Evolutionary conservation across 2,329 filamentous ascomycete genomes (phyloP), one percentile per base, ranked within the genome.

Genomic region (Gnomoniopsis sp.): DNA sequence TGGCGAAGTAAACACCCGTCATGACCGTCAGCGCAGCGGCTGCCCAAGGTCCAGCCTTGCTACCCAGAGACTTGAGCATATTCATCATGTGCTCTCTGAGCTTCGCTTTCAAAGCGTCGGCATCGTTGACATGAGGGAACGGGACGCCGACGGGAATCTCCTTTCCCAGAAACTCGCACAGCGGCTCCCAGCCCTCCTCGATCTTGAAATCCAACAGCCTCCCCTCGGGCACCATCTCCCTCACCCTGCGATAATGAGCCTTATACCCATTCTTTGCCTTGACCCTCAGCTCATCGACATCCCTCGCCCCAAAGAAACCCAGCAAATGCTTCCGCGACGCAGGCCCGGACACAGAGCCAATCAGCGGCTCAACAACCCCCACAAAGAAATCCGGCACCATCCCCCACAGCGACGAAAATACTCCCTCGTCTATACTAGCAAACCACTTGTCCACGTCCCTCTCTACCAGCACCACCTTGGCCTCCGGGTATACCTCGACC

Each of bases 121-220:
- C 41, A 8, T 64, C 62, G 47, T 65, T 61, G n/a, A 63, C 52
- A 61, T 63, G 48, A n/a, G n/a, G n/a, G n/a, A 65, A 64, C 22
- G 49, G 36, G n/a, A 55, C 56, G 22, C 60, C 60, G 3, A 17
- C 38, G 12, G 64, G 64, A 19, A 61, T 19, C n/a, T 61, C 43
- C 36, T 56, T 60, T 1, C 56, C 63, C 12, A 66, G 48, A 50
- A 65, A 64, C 21, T 58, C 51, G 43, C 65, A 65, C 23, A 66
- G 54, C 8, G 65, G 64, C 10, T 41, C 57, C 62, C 64, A 65
- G 8, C 65, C 65, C n/a, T 61, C 50, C 14, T 38, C 53, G 14
- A 65, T 33, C 12, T 58, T 36, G 38, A 55, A 66, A 23, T 65
- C 51, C 49, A 66, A 47, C 50, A 66, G 55, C 21, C 49, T 58